Evolutionary conservation across 495 filamentous ascomycete genomes (phyloP).

Genomic region (Podospora anserina): DNA sequence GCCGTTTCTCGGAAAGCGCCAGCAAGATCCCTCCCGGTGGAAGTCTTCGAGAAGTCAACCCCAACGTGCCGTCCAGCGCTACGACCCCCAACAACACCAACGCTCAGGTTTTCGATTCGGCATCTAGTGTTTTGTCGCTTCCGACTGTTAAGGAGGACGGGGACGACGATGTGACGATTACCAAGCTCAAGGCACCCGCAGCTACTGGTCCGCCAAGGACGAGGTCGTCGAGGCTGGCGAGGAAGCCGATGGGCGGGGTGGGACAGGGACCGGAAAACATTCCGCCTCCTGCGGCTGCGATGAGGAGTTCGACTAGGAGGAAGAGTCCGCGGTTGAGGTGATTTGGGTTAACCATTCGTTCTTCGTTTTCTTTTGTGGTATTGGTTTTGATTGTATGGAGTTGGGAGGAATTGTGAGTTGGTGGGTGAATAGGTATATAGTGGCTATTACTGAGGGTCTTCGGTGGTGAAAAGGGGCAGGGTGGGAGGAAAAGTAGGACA

Average conservation of each 20-base stretch:
- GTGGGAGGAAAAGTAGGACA: not conserved
- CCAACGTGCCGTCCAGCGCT: slow-evolving; percentile 26
- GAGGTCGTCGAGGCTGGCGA: slow-evolving; percentile 40
- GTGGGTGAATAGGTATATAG: not conserved
- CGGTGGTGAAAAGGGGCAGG: not conserved
- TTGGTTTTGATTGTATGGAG: not conserved
- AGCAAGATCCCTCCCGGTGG: not conserved
- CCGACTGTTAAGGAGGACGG: slow-evolving; percentile 34
- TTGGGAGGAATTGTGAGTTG: not conserved
- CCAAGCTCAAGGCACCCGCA: not conserved
- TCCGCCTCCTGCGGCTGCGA: slow-evolving; percentile 42
- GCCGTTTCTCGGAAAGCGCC: not conserved
- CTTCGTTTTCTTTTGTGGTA: not conserved
- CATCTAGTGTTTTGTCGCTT: slow-evolving; percentile 29
- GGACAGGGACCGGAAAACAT: slow-evolving; percentile 62
- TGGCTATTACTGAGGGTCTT: not conserved
- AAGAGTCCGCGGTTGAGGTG: slow-evolving; percentile 42
- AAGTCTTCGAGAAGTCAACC: slow-evolving; percentile 47
- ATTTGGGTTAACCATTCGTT: not conserved
- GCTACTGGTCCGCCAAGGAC: slow-evolving; percentile 41
- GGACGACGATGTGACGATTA: slow-evolving; percentile 11
- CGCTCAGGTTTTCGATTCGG: slow-evolving; percentile 27
- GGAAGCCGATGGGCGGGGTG: slow-evolving; percentile 43
- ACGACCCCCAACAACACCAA: not conserved
- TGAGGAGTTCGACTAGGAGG: slow-evolving; percentile 47